Evolutionary conservation across 208 protist genomes (phyloP), one percentile per base, ranked within the genome.

Genomic region (Trypanosoma cruzi): DNA sequence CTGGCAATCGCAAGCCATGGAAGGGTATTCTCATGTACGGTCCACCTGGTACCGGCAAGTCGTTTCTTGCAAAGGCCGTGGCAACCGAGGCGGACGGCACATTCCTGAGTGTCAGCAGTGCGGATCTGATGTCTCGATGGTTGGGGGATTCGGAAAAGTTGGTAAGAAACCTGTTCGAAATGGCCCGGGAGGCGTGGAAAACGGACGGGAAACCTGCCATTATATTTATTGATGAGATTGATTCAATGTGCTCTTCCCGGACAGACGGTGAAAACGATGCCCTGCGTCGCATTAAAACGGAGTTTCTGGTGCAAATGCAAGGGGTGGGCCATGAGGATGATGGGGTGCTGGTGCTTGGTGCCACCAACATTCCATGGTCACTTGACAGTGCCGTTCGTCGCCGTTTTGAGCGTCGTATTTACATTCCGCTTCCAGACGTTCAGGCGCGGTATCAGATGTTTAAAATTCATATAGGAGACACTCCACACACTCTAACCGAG

Each of bases 301-400:
- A 99, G 86, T 99, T 99, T 70, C 85, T 99, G 2, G 98, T 99
- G 11, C 98, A 99, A 81, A 92, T 97, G 88, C 88, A 97, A 48
- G 93, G 92, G 49, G 95, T 94, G 5, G 89, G 90, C 42, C 65
- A 92, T 70, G 82, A 92, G 20, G 86, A 93, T 46, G 89, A 97
- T 55, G 84, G 88, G 11, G 89, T 98, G 49, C 80, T 98, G 13
- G 92, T 98, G 67, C 78, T 98, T 0, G 95, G 89, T 16, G 95
- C 95, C 4, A 97, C 92, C 29, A 98, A 98, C 75, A 92, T 94
- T 62, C 95, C 95, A 20, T 96, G 90, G 86, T 74, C 71, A 10
- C 89, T 98, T 22, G 95, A 98, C 77, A 93, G 83, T 50, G 95
- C 95, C 36, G 90, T 96, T 16, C 86, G 91, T 16, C 88, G 95